Evolutionary conservation across 257 asterid species (phyloP), one percentile per base, ranked within the genome.

Genomic region (Primulina tabacum): DNA sequence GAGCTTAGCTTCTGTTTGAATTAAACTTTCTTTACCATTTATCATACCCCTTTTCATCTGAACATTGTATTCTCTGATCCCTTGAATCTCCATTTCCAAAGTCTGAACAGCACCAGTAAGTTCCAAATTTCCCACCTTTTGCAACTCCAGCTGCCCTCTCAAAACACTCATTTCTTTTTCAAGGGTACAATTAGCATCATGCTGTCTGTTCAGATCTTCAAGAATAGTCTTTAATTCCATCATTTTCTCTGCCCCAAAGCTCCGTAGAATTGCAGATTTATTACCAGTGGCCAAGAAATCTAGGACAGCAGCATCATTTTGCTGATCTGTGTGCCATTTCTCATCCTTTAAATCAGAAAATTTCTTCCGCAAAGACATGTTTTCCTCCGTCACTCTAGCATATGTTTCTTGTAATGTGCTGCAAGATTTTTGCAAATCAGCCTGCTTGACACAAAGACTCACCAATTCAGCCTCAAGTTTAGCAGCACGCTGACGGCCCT

Each of bases 11-110:
- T 81, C 86, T 68, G 60, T 77, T 69, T 74, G 73, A 34, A 56
- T 69, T 68, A 79, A 34, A 10, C 17, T 57, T 4, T 70, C 82
- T 34, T 78, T 70, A n/a, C 75, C 80, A 61, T 62, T 67, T 9
- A 20, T 71, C 66, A 71, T 69, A 62, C 76, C 82, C 70, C 71
- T 70, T 65, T 73, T 79, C 76, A 81, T 47, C 20, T 68, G 66
- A 72, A 65, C 47, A 58, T 79, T 81, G 9, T 68, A 76, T 47
- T 81, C 81, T 63, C 71, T 68, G 35, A 38, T 67, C 55, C 68
- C 83, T 21, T 60, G 65, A 40, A 79, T 73, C 66, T 81, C 83
- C 79, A 64, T 74, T 71, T 82, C 87, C 64, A 82, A 40, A 28
- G 67, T 77, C 65, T 64, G 78, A 77, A 79, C 82, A 40, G 83